These are phyloP conservation scores for Globomyces sp. DNA, from an alignment of 371 early-diverging fungal species.

Conservation along the genomic window DNA sequence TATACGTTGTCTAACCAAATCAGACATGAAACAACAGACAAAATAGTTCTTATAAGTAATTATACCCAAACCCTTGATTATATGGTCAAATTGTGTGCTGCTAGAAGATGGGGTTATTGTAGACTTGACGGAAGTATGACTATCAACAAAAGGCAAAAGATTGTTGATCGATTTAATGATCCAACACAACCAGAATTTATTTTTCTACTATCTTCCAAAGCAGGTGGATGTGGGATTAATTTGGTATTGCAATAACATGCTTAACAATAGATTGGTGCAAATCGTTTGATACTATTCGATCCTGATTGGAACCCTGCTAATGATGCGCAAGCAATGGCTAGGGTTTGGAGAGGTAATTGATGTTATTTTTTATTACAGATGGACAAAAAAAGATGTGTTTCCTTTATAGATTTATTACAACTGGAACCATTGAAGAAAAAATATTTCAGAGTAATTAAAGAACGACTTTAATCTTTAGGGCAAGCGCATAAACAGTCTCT, in stretches of 20 bases:
- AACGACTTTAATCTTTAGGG: conserved; percentile 23
- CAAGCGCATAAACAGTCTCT: conserved; percentile 69
- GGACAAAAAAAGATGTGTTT: conserved; percentile 94
- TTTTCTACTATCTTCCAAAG: conserved; percentile 94
- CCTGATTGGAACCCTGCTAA: conserved; percentile 83
- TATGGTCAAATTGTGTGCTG: conserved; percentile 82
- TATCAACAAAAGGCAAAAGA: conserved; percentile 82
- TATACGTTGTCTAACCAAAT: conserved; percentile 3
- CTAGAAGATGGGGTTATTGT: conserved; percentile 73
- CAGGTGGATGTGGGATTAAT: conserved; percentile 98
- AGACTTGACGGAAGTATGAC: conserved; percentile 94
- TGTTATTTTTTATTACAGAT: conserved; percentile 54
- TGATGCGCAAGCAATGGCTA: conserved; percentile 68
- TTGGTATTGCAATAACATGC: conserved; percentile 32
- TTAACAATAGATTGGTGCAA: conserved; percentile 75
- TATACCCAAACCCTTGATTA: conserved; percentile 97
- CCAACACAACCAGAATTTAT: conserved; percentile 76
- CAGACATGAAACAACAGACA: conserved; percentile 76
- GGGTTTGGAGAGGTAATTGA: conserved; percentile 94
- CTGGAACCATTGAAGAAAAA: conserved; percentile 97
- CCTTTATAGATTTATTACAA: conserved; percentile 93
- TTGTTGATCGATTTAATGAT: conserved; percentile 94
- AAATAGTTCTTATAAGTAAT: conserved; percentile 95
- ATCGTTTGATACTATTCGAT: conserved; percentile 91
- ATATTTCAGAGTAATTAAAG: conserved; percentile 88